phyloP scores from a whole-genome alignment of 306 rosid species.

The Cucumis hystrix region DNA sequence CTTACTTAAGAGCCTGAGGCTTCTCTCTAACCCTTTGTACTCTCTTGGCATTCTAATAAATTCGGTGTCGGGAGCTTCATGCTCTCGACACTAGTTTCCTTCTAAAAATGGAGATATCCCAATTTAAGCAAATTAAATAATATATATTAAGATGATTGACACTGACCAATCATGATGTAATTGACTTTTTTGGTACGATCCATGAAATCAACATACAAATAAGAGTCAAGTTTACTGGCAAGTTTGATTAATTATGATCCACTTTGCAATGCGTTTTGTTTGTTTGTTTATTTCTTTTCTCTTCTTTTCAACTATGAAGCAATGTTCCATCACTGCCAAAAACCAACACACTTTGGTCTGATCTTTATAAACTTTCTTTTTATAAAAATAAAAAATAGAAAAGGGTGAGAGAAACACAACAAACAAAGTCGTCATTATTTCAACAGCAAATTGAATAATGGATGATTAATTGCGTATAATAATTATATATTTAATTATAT shows the following conservation, averaged over 20 bases:
- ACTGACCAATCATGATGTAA: not conserved
- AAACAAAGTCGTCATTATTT: conserved; percentile 28
- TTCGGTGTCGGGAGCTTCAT: too few relatives aligned
- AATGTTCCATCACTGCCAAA: not conserved
- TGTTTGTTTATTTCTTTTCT: too few relatives aligned
- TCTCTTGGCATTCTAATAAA: too few relatives aligned
- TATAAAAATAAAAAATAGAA: too few relatives aligned
- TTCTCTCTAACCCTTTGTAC: too few relatives aligned
- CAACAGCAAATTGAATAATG: conserved; percentile 14
- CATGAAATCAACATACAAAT: not conserved
- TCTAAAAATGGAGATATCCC: not conserved
- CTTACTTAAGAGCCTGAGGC: too few relatives aligned
- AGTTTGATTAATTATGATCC: not conserved
- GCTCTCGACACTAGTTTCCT: too few relatives aligned
- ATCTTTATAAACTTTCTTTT: not conserved
- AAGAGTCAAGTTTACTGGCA: not conserved
- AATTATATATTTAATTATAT: not conserved
- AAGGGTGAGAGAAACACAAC: not conserved
- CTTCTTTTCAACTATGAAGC: not conserved
- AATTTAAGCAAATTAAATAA: not conserved
- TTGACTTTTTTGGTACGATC: not conserved
- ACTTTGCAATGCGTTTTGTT: not conserved
- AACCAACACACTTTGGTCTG: not conserved
- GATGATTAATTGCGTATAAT: not conserved
- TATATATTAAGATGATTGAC: not conserved